Base-by-base conservation (phyloP, 2,329 filamentous ascomycete species). In the Peltaster fructicola region DNA sequence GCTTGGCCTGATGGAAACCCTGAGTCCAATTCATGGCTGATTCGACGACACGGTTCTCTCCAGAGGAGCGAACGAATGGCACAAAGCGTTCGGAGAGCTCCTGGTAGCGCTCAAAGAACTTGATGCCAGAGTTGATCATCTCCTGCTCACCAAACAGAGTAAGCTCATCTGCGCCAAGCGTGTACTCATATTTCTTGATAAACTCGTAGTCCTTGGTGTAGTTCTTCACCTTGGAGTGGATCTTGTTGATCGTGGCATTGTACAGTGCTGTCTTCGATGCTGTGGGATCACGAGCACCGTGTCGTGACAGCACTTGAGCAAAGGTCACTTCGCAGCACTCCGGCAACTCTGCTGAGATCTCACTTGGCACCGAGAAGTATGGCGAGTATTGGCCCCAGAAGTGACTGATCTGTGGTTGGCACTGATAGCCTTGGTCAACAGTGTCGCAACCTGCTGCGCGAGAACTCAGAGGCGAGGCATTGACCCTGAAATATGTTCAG, bases 361-460 rank as follows among this genome's bases (percentile, higher is more conserved):
- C 57, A 1, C 75, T 81, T 5, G 71, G 63, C 0, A 84, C 73
- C 1, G 73, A 64, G 51, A 78, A 92, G 53, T 71, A 90, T 2
- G 82, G 79, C 10, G 80, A 76, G 49, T 92, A 92, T 47, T 85
- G 81, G 28, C 82, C 84, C 80, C 81, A 91, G 27, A 59, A 63
- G 36, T 70, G 74, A 2, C 70, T 68, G 21, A 73, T 61, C 15
- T 63, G 47, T 4, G 63, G 50, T 23, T 61, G 58, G 49, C 76
- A 82, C 34, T 65, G 62, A 47, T 71, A 77, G 30, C 73, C 73
- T 17, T 54, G 35, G 20, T 38, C 25, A 7, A 41, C 27, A 5
- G 38, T 37, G 24, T 45, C 40, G 28, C 44, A 47, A 13, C 27
- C 20, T 8, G 16, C 21, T 7, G 26, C 8, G 14, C 14, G 11